Base-by-base conservation (phyloP, 768 basidiomycete species). In the Termitomyces sp. region DNA sequence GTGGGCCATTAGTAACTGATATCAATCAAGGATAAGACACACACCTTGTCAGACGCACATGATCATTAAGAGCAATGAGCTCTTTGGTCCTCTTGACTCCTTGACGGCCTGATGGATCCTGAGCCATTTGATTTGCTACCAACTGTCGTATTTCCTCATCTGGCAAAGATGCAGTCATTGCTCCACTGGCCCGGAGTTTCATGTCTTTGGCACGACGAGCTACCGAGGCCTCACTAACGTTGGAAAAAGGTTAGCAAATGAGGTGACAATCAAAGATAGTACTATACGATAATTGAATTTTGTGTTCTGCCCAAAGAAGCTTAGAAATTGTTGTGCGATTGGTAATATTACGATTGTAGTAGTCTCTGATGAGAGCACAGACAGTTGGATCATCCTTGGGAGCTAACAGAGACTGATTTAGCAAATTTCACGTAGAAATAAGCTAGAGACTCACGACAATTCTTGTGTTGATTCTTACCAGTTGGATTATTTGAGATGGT, bases 91-190 rank as follows among this genome's bases (percentile, higher is more conserved):
- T n/a, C n/a, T n/a, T n/a, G n/a, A 57, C 41, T 42, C 33, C 2
- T 20, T 31, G 61, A 31, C 61, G 59, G 22, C 69, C 65, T 31
- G 51, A 65, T 4, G 74, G 69, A 54, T 76, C 75, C 33, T 70
- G 68, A 1, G 65, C 58, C 66, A 76, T 66, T 61, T 76, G 69
- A 33, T 73, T 68, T 2, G 71, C 34, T 15, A 76, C 65, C 11
- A 75, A 66, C 41, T 75, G 70, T 4, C 66, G 50, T 54, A 70
- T 75, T 2, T 63, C 62, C 0, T 46, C 54, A 4, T 69, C 66
- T 11, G 64, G 54, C 39, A 72, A 46, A 1, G 71, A 27, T 27
- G 45, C 24, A 16, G 24, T 75, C 20, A 68, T 71, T 1, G 59
- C 57, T 3, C 64, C 55, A 57, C 73, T 72, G 2, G 62, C 71